Conservation (phyloP, 1,284 basidiomycete species). For the Fomes fomentarius region DNA sequence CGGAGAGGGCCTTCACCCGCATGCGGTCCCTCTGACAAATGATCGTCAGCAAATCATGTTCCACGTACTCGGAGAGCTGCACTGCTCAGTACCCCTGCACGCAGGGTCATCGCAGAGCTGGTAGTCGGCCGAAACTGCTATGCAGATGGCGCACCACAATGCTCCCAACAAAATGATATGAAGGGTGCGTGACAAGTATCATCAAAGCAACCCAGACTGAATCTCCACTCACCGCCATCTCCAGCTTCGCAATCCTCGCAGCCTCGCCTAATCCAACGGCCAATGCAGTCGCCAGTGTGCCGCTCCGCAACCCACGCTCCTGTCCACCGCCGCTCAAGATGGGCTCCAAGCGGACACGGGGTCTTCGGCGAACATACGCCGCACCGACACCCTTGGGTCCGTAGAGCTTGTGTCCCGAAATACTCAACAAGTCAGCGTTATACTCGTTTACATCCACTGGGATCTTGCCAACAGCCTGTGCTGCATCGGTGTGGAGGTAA, state of each 20-base stretch:
- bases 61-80: slow-evolving; percentile 7
- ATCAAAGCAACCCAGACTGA: slow-evolving; percentile 43
- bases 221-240: slow-evolving; percentile 84
- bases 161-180: slow-evolving; percentile 27
- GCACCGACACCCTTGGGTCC: slow-evolving; percentile 98
- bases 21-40: slow-evolving; percentile 77
- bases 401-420: slow-evolving; percentile 98
- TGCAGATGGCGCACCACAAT: slow-evolving; percentile 31
- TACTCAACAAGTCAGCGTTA: slow-evolving; percentile 95
- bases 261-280: slow-evolving; percentile 96
- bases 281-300: slow-evolving; percentile 90
- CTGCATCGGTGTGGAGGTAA: slow-evolving; percentile 97
- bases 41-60: slow-evolving; percentile 2
- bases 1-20: slow-evolving; percentile 76
- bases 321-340: slow-evolving; percentile 97
- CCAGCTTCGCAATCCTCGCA: slow-evolving; percentile 87
- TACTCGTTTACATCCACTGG: slow-evolving; percentile 92
- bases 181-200: slow-evolving; percentile 44
- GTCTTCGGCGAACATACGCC: slow-evolving; percentile 91
- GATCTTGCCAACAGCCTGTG: slow-evolving; percentile 94
- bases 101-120: slow-evolving; percentile 62
- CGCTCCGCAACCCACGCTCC: slow-evolving; percentile 93
- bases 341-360: slow-evolving; percentile 93
- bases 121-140: slow-evolving; percentile 23
- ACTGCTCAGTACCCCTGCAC: slow-evolving; percentile 91